Percentiles rank a stretch among this genome's conserved stretches.
Evolutionary conservation across 768 basidiomycete species (phyloP).

Genomic region (Paxillus rubicundulus): DNA sequence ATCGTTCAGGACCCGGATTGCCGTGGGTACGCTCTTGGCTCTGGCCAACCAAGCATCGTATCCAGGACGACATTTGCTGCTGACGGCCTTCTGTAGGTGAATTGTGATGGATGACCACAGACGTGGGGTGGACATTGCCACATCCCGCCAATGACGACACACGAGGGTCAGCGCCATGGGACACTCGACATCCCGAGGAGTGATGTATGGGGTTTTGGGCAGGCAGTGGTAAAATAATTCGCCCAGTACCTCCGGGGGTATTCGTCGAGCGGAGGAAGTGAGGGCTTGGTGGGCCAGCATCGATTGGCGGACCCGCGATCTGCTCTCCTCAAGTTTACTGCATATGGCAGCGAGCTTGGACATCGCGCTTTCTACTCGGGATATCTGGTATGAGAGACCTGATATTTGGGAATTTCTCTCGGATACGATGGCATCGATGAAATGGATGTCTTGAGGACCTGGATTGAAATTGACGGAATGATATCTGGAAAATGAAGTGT

Average conservation of each 20-base stretch:
- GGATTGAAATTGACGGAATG: conserved; percentile 10
- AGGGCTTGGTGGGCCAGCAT: conserved; percentile 24
- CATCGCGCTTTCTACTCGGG: conserved; percentile 14
- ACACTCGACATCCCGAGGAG: conserved; percentile 17
- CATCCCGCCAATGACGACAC: conserved; percentile 31
- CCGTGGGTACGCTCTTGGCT: conserved; percentile 26
- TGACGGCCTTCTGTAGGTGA: conserved; percentile 11
- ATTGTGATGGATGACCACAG: conserved; percentile 33
- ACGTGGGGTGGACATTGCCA: conserved; percentile 29
- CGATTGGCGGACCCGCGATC: conserved; percentile 17
- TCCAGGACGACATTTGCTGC: conserved; percentile 11
- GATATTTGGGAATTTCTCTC: conserved; percentile 22
- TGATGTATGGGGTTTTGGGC: conserved; percentile 21
- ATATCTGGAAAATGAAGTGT: conserved; percentile 16
- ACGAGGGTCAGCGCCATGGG: conserved; percentile 29
- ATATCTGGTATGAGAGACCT: conserved; percentile 18
- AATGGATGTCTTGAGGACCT: conserved; percentile 8
- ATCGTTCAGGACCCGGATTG: conserved; percentile 28
- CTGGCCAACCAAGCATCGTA: conserved; percentile 28
- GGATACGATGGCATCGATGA: conserved; percentile 20
- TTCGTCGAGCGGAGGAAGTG: conserved; percentile 13
- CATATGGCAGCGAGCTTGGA: conserved; percentile 17
- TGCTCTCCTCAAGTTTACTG: conserved; percentile 17
- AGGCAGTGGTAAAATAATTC: conserved; percentile 31
- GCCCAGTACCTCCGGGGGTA: conserved; percentile 32